Evolutionary conservation across 1,284 basidiomycete species (phyloP), one percentile per base, ranked within the genome.

Genomic region (Rhodotorula sp.): DNA sequence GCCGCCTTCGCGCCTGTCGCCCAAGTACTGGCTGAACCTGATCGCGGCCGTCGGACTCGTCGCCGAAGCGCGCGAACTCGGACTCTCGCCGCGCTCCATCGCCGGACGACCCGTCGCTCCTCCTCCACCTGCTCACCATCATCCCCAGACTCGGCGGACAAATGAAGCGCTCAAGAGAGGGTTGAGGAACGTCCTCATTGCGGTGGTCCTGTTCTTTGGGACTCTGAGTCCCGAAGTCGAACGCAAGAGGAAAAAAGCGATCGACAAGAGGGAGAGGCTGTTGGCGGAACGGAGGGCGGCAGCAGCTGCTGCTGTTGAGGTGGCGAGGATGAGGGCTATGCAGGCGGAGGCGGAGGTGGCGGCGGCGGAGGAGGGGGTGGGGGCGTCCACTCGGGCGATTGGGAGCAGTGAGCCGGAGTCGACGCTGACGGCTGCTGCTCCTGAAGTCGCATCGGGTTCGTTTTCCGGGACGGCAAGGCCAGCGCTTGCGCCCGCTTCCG

Each of bases 201-300:
- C 68, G 29, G 6, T 72, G 24, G 73, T 79, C 12, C 67, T 79
- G 26, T 79, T 79, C 64, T 37, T 79, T 12, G 78, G 74, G 29
- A 79, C 78, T 5, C 66, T 79, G 17, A 67, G 73, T 33, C 79
- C 79, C 0, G 79, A 79, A 56, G 74, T 79, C 20, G 79, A 79
- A 64, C 66, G 76, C 44, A 75, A 78, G 62, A 42, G 79, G 37
- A 75, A 73, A 55, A 74, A 74, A 58, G 78, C 78, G 24, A 60
- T 79, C 42, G 76, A 78, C 64, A 78, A 78, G 70, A 54, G 79
- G 42, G 75, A 77, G 12, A 67, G 76, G 63, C 61, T 77, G 30
- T 63, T 79, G n/a, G 69, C 67, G n/a, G 75, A 75, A 60, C 64
- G 63, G 53, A 62, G 69, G 45, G 48, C 58, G 8, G 44, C 59